Evolutionary conservation across 148 eudicot genomes (phyloP).

Genomic region (Chenopodium berlandieri): DNA sequence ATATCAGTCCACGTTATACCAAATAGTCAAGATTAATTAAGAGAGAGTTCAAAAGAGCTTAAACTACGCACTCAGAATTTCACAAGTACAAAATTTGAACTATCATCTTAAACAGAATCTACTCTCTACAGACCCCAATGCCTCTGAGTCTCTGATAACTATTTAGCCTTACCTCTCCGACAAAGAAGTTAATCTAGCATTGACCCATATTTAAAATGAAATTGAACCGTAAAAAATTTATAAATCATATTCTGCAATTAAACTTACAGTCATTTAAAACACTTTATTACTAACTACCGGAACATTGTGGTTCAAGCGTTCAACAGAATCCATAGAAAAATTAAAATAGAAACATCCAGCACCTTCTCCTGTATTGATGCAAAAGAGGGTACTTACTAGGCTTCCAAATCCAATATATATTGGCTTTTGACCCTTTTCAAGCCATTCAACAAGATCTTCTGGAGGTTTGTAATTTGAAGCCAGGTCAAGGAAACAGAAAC

Average conservation of each 20-base stretch:
- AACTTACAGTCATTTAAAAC: background rate
- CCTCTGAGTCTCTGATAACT: background rate
- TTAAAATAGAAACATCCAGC: background rate
- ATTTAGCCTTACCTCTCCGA: background rate
- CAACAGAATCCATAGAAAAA: background rate
- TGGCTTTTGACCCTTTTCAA: conserved; percentile 65
- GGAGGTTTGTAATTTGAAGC: conserved; percentile 81
- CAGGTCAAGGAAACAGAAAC: conserved; percentile 92
- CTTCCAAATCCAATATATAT: conserved; percentile 93
- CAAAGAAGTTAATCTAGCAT: background rate
- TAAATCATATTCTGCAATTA: background rate
- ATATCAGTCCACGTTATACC: conserved; percentile 3
- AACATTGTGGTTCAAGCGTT: background rate
- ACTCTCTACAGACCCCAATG: background rate
- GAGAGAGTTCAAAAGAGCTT: background rate
- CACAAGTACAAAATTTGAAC: background rate
- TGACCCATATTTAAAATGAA: background rate
- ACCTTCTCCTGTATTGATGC: background rate
- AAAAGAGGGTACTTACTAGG: conserved; percentile 54
- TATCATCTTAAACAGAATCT: background rate
- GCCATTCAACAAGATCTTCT: conserved; percentile 71
- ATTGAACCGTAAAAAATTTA: background rate
- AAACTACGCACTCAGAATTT: background rate
- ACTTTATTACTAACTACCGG: background rate
- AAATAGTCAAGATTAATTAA: background rate